Percentiles rank a stretch among this genome's conserved stretches.
phyloP scores from a whole-genome alignment of 441 rosid genomes.

The Adansonia gregorii region DNA sequence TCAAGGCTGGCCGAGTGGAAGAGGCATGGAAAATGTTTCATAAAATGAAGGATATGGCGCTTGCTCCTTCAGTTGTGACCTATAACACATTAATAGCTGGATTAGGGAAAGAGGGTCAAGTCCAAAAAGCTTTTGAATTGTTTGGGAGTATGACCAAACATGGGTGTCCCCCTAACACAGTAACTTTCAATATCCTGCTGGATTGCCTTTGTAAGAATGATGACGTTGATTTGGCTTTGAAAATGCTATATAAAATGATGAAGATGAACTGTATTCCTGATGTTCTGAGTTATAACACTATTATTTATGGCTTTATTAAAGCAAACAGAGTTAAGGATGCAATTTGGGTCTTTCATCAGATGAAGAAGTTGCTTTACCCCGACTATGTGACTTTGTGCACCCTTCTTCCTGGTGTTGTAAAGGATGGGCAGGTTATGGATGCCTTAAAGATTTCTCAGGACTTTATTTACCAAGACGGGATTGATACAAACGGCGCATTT shows the following conservation, averaged over 20 bases:
- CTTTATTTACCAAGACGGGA: slow-evolving; percentile 51
- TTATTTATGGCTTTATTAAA: slow-evolving; percentile 74
- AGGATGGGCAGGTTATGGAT: slow-evolving; percentile 58
- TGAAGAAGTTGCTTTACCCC: slow-evolving; percentile 74
- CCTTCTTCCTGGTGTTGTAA: slow-evolving; percentile 82
- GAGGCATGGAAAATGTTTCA: slow-evolving; percentile 91
- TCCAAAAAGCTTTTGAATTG: slow-evolving; percentile 61
- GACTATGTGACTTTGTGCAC: slow-evolving; percentile 87
- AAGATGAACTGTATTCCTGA: slow-evolving; percentile 67
- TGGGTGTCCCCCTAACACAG: slow-evolving; percentile 75
- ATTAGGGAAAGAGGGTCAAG: slow-evolving; percentile 72
- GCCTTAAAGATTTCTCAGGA: slow-evolving; percentile 68
- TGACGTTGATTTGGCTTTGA: slow-evolving; percentile 69
- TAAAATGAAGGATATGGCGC: slow-evolving; percentile 66
- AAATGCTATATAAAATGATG: slow-evolving; percentile 67
- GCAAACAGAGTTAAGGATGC: slow-evolving; percentile 59
- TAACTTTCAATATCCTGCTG: slow-evolving; percentile 81
- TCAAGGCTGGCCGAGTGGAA: slow-evolving; percentile 68
- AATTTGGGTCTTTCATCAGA: slow-evolving; percentile 84
- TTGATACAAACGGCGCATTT: slow-evolving; percentile 36
- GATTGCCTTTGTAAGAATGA: slow-evolving; percentile 95
- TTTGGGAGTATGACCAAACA: slow-evolving; percentile 59
- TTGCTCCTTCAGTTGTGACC: slow-evolving; percentile 83
- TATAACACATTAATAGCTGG: slow-evolving; percentile 82
- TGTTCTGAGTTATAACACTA: slow-evolving; percentile 81